These are phyloP conservation scores for Hymenoscyphus salicellus DNA, from an alignment of 2,329 filamentous ascomycete genomes.

Conservation along the genomic window DNA sequence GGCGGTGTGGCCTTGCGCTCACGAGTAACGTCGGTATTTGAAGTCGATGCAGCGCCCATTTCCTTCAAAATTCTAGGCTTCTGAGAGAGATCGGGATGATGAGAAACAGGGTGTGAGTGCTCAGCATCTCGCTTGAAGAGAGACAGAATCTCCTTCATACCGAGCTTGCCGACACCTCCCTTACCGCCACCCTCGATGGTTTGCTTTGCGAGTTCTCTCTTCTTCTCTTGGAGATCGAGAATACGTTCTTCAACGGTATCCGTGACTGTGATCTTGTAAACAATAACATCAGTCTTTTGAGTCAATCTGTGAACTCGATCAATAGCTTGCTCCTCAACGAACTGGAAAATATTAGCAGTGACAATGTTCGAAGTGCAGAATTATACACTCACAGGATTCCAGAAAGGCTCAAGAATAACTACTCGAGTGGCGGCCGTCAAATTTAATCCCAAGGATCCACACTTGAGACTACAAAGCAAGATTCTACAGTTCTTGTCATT, in stretches of 20 bases:
- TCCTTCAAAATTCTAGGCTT: constrained; percentile 35
- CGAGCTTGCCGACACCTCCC: constrained; percentile 74
- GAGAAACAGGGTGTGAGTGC: constrained; percentile 23
- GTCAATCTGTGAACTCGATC: constrained; percentile 98
- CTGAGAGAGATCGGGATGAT: constrained; percentile 25
- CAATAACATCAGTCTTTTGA: constrained; percentile 88
- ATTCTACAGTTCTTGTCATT: constrained; percentile 74
- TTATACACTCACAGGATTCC: constrained; percentile 65
- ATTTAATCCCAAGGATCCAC: constrained; percentile 88
- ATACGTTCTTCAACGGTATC: constrained; percentile 91
- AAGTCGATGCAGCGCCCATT: constrained; percentile 9
- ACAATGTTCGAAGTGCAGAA: constrained; percentile 7
- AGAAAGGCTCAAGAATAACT: constrained; percentile 94
- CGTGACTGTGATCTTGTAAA: constrained; percentile 89
- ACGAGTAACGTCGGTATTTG: constrained; percentile 20
- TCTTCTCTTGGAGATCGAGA: constrained; percentile 89
- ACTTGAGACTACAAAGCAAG: constrained; percentile 89
- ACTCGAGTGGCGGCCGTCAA: constrained; percentile 90
- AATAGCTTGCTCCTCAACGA: constrained; percentile 98
- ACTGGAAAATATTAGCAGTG: constrained; percentile 47
- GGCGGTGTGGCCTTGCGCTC: constrained; percentile 27
- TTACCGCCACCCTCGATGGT: constrained; percentile 80
- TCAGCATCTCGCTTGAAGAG: constrained; percentile 58
- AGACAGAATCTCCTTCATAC: constrained; percentile 88
- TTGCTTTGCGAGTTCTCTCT: constrained; percentile 84